Evolutionary conservation across 441 rosid species (phyloP).

Genomic region (Adansonia gregorii): DNA sequence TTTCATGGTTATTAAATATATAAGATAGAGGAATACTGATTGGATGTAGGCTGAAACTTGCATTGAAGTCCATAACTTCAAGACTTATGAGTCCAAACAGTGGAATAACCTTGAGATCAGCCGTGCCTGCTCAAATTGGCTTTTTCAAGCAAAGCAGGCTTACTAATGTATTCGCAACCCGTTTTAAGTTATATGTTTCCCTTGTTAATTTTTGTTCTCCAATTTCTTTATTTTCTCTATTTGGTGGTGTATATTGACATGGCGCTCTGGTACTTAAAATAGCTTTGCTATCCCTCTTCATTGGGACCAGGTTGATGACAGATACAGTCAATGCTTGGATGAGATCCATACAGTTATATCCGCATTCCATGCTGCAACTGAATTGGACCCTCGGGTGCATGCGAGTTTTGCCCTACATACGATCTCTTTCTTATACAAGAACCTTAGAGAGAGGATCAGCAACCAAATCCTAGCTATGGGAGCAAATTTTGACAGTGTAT

Average conservation of each 20-base stretch:
- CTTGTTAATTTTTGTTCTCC: neutral
- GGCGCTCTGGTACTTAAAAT: neutral
- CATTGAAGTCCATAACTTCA: conserved; percentile 3
- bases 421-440: conserved; percentile 64
- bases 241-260: neutral
- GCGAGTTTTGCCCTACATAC: conserved; percentile 78
- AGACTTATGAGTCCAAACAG: neutral
- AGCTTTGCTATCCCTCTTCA: neutral
- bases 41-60: neutral
- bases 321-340: conserved; percentile 75
- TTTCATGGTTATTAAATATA: neutral
- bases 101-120: neutral
- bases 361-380: conserved; percentile 92
- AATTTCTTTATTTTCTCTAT: neutral
- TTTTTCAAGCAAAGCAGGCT: neutral
- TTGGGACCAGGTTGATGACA: conserved; percentile 72
- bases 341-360: conserved; percentile 89
- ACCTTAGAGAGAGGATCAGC: conserved; percentile 81
- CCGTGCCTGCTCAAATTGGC: neutral
- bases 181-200: neutral
- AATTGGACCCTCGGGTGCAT: conserved; percentile 79
- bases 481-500: conserved; percentile 35
- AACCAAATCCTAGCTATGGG: conserved; percentile 76
- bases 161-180: neutral
- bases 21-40: neutral